Evolutionary conservation across 306 rosid genomes (phyloP), one percentile per base, ranked within the genome.

Genomic region (Coriaria nepalensis): DNA sequence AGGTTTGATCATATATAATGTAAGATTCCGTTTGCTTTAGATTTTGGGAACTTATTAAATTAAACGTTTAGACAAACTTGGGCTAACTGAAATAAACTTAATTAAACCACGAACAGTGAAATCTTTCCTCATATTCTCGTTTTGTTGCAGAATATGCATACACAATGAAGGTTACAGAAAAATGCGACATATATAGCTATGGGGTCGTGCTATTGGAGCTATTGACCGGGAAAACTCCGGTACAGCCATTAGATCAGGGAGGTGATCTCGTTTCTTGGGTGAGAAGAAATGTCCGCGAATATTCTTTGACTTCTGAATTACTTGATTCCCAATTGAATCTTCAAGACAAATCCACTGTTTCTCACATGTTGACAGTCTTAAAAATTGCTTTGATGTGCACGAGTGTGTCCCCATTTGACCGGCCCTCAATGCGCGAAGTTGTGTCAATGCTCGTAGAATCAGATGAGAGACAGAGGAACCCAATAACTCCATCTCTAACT

Each of bases 161-260:
- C 62, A 92, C 98, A 52, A 92, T 92, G 98, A 92, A 75, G 79
- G 94, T 92, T 15, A 79, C 94, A 34, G 98, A 92, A 66, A 92
- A 92, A 63, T 92, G 98, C 41, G 98, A 92, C 71, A 77, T 82
- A 50, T 85, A 92, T 13, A 92, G 98, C 64, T 92, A 82, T 13
- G 98, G 98, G 6, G 98, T 92, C 36, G 98, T 92, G 56, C 82
- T 92, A 14, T 62, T 92, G 73, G 96, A 92, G 62, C 55, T 92
- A 71, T 64, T 92, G 34, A 92, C 98, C 0, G 98, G 98, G 57
- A 77, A 53, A 64, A 59, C 98, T 34, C 94, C 98, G 0, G 98
- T 92, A 55, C 98, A 92, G 55, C 83, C 93, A 40, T 33, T 92
- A 20, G 98, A 85, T 46, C 78, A 79, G 65, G 98, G 98, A 50